Percentiles rank a stretch among this genome's conserved stretches.
These are phyloP conservation scores for Melastoma candidum DNA, from an alignment of 441 rosid genomes.

Conservation along the genomic window DNA sequence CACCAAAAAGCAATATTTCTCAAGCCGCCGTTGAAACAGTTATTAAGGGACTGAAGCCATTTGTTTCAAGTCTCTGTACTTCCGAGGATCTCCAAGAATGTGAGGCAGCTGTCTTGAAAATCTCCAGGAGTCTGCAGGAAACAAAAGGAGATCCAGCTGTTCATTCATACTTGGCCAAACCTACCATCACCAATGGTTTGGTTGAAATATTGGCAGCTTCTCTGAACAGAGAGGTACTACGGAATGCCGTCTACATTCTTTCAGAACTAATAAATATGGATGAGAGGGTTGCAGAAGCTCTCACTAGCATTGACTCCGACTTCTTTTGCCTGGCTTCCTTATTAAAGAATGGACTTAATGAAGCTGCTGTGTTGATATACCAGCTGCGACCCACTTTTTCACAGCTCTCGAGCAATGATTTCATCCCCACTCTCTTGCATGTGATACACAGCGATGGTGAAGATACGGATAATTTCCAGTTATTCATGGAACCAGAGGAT, in stretches of 20 bases:
- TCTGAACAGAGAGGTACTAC: conserved; percentile 39
- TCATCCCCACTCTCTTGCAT: conserved; percentile 44
- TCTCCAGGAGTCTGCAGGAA: conserved; percentile 52
- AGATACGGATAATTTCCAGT: conserved; percentile 27
- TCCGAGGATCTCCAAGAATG: conserved; percentile 54
- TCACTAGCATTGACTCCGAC: conserved; percentile 53
- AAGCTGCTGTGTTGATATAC: conserved; percentile 50
- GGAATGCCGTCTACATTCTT: conserved; percentile 37
- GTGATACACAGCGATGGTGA: conserved; percentile 28
- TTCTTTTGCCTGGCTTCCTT: conserved; percentile 47
- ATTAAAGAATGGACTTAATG: conserved; percentile 50
- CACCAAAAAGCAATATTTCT: conserved; percentile 61
- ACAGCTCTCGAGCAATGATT: conserved; percentile 41
- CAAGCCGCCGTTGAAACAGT: conserved; percentile 46
- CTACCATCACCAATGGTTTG: conserved; percentile 42
- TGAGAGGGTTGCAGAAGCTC: conserved; percentile 38
- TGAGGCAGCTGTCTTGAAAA: conserved; percentile 43
- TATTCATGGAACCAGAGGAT: conserved; percentile 40
- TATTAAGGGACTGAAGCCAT: conserved; percentile 38
- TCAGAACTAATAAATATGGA: conserved; percentile 34
- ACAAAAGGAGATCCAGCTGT: conserved; percentile 42
- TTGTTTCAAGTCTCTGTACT: conserved; percentile 44
- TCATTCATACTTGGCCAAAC: conserved; percentile 42
- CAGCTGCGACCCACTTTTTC: conserved; percentile 41
- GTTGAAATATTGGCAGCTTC: conserved; percentile 52